Evolutionary conservation across 2,329 filamentous ascomycete genomes (phyloP).

Genomic region (Trematosphaeria pertusa): DNA sequence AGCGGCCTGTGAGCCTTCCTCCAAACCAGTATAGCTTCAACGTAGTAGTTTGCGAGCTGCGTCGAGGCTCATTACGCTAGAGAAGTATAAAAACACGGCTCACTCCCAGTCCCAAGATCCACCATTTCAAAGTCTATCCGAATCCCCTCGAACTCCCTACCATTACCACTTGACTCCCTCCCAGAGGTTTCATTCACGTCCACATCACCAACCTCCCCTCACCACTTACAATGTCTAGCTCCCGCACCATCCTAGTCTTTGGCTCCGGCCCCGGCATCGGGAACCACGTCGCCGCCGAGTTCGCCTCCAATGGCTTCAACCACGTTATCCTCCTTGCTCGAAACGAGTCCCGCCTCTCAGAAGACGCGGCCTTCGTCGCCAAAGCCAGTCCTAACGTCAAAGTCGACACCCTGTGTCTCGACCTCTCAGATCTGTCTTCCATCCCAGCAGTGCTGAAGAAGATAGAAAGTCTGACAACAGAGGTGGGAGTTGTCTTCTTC

Average conservation of each 20-base stretch:
- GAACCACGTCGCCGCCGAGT: constrained; percentile 49
- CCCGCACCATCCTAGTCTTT: constrained; percentile 49
- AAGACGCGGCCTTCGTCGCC: constrained; percentile 42
- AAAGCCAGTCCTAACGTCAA: constrained; percentile 36
- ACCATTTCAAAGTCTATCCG: no score
- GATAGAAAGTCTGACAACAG: constrained; percentile 50
- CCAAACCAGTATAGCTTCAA: no score
- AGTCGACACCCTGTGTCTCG: constrained; percentile 54
- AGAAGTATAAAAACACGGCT: no score
- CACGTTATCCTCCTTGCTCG: constrained; percentile 59
- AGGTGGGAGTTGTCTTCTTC: constrained; percentile 60
- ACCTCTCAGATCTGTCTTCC: constrained; percentile 51
- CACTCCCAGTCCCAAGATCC: no score
- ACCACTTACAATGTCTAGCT: constrained; percentile 1
- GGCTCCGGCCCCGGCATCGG: constrained; percentile 60
- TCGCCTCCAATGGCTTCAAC: constrained; percentile 53
- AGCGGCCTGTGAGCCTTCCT: no score
- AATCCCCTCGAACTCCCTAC: no score
- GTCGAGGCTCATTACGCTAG: no score
- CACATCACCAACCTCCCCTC: not conserved
- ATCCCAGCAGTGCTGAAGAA: constrained; percentile 51
- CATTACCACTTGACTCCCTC: no score
- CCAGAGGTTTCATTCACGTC: not conserved
- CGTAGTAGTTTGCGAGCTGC: no score
- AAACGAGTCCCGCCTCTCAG: constrained; percentile 50